Evolutionary conservation across 805 yeast species (phyloP), one percentile per base, ranked within the genome.

Genomic region (Candida michaelii): DNA sequence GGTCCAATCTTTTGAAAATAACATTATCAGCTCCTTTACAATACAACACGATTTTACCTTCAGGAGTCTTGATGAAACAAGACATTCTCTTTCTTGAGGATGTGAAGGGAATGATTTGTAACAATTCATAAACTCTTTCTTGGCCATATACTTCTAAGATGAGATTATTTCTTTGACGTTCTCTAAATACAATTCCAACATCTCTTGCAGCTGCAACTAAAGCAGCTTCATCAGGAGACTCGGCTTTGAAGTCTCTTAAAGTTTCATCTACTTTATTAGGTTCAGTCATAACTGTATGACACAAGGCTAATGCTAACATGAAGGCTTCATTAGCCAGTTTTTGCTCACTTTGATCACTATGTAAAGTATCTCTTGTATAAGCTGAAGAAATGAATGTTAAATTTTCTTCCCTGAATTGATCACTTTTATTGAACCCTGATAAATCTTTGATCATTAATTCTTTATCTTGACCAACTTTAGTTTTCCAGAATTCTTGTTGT

Each of bases 211-310:
- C 82, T 1, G 83, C 70, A n/a, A 86, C 91, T 41, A 85, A 69
- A 0, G 93, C 90, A 31, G 83, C 80, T 59, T 85, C 95, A 65
- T 85, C 95, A 0, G 95, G 95, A 7, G 89, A 83, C 56, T 85
- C 90, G 1, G 91, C 90, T 53, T 84, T 83, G 63, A 79, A 82
- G 21, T 71, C 71, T 31, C 80, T 58, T 25, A 61, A 55, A 7
- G 57, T 58, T 0, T 66, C 67, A 14, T 74, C 77, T 7, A 64
- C 61, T 2, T 56, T 57, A 36, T 65, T 67, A 7, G 45, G 55
- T 47, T 82, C 89, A 10, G 89, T 80, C 29, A 84, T 77, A 3
- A 83, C 93, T 4, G 89, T 79, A 54, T 85, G 90, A 52, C 93
- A 85, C 16, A 85, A 65, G 0, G 90, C 85, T 35, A 85, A 64